Evolutionary conservation across 2,329 filamentous ascomycete species (phyloP).

Genomic region (Colletotrichum tanaceti): DNA sequence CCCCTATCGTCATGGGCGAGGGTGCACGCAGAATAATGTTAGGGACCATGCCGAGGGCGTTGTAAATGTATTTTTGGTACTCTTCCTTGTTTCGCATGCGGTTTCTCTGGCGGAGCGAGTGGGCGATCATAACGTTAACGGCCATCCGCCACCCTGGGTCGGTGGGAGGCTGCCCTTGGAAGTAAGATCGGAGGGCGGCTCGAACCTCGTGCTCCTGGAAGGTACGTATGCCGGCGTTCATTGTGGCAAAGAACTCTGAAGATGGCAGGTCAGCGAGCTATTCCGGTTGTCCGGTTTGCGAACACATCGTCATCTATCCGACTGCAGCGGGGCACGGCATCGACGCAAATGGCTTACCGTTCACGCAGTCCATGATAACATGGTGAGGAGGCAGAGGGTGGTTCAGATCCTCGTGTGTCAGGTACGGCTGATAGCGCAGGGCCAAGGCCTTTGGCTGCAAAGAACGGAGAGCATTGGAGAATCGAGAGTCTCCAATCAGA

Average conservation of each 20-base stretch:
- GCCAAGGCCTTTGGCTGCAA: neutral
- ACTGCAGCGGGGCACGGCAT: neutral
- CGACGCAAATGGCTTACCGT: slow-evolving; percentile 8
- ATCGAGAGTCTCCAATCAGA: slow-evolving; percentile 33
- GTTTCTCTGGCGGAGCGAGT: slow-evolving; percentile 21
- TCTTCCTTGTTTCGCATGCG: slow-evolving; percentile 32
- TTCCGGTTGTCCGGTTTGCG: neutral
- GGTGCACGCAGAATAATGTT: slow-evolving; percentile 26
- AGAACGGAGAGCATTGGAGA: slow-evolving; percentile 14
- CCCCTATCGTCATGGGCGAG: slow-evolving; percentile 25
- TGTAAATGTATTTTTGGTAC: slow-evolving; percentile 34
- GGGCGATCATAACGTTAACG: slow-evolving; percentile 26
- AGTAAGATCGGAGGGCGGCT: slow-evolving; percentile 22
- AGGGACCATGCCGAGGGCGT: slow-evolving; percentile 33
- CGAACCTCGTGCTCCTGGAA: slow-evolving; percentile 37
- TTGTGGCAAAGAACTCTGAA: slow-evolving; percentile 23
- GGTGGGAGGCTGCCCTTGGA: slow-evolving; percentile 26
- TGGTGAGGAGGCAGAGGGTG: slow-evolving; percentile 34
- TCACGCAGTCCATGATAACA: slow-evolving; percentile 36
- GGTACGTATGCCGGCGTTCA: slow-evolving; percentile 4
- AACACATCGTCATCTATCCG: neutral
- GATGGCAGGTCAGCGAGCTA: neutral
- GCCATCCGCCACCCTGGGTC: slow-evolving; percentile 37
- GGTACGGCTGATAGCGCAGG: slow-evolving; percentile 6
- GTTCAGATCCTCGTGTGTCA: slow-evolving; percentile 20